Conservation (phyloP, 208 protist genomes). For the Herpetomonas muscarum region DNA sequence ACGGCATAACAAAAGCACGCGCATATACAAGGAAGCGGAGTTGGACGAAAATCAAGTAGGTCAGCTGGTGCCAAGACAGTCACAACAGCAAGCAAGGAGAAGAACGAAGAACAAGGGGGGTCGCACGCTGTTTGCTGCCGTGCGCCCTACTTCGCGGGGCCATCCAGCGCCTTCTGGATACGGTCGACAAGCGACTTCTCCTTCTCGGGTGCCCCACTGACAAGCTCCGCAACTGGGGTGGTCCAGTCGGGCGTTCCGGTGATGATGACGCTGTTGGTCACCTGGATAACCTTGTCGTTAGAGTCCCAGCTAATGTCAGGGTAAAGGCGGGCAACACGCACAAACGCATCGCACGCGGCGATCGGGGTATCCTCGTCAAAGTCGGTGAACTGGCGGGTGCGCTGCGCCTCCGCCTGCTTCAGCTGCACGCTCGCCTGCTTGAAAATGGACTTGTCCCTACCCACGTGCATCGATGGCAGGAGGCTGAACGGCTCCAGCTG, state of each 20-base stretch:
- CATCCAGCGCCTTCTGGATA: constrained; percentile 54
- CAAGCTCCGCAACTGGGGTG: constrained; percentile 44
- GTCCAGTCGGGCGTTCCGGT: constrained; percentile 70
- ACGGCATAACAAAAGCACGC: constrained; percentile 8
- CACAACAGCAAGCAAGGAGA: no score
- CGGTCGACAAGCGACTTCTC: constrained; percentile 53
- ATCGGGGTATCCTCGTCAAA: constrained; percentile 59
- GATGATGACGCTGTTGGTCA: constrained; percentile 68
- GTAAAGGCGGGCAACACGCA: constrained; percentile 64
- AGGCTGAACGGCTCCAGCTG: constrained; percentile 48
- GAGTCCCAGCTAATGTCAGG: constrained; percentile 76
- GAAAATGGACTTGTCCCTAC: constrained; percentile 77
- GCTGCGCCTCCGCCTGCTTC: constrained; percentile 47
- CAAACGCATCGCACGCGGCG: constrained; percentile 60
- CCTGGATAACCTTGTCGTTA: constrained; percentile 63
- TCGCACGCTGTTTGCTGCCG: no score
- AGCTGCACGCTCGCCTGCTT: constrained; percentile 70
- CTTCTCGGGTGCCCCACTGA: constrained; percentile 45
- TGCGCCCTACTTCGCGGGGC: constrained; percentile 53
- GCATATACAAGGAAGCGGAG: background rate
- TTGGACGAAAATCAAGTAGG: background rate
- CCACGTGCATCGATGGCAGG: constrained; percentile 82
- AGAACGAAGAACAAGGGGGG: background rate
- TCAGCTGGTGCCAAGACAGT: no score
- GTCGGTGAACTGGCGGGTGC: constrained; percentile 31